Evolutionary conservation across 768 basidiomycete species (phyloP), one percentile per base, ranked within the genome.

Genomic region (Pulveroboletus sp.): DNA sequence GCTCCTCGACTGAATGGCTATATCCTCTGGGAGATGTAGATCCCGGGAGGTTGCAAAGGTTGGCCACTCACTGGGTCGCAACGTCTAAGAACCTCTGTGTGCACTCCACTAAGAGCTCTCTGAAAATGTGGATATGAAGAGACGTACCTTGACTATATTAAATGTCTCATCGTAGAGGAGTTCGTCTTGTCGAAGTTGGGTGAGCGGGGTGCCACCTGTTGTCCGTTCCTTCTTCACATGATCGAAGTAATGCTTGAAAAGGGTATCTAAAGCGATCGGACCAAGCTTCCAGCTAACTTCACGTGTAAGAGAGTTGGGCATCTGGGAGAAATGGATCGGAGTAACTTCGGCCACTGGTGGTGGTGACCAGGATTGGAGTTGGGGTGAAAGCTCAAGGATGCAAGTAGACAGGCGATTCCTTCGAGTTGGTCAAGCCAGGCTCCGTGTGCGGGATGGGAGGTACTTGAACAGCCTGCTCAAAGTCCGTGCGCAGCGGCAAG

Each of bases 241-340:
- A 39, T 86, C 83, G 42, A 93, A 79, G 66, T 91, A 94, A 63
- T 93, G 91, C 64, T 86, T 87, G 61, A 92, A 75, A n/a, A 92
- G 75, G 1, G 86, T 89, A 57, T 84, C 86, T 18, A 90, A 62
- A 31, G 89, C 73, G 46, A 89, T 65, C 5, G 88, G 87, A 0
- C 84, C 88, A n/a, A 86, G 71, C 59, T 73, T 77, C 51, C 88
- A 66, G 35, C 84, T 79, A 26, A 80, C 78, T 46, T 81, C 74
- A 30, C 82, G 73, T 31, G 84, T 78, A 37, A 90, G 74, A 17
- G 83, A 63, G 62, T 82, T 88, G 24, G 72, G 47, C 69, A 69
- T 71, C 39, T 24, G 35, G 11, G 17, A 35, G 27, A 4, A 27
- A 31, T 30, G 30, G 37, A 40, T 13, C 35, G 5, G 47, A 8